Evolutionary conservation across 805 yeast species (phyloP).

Genomic region (Wickerhamomyces mucosus): DNA sequence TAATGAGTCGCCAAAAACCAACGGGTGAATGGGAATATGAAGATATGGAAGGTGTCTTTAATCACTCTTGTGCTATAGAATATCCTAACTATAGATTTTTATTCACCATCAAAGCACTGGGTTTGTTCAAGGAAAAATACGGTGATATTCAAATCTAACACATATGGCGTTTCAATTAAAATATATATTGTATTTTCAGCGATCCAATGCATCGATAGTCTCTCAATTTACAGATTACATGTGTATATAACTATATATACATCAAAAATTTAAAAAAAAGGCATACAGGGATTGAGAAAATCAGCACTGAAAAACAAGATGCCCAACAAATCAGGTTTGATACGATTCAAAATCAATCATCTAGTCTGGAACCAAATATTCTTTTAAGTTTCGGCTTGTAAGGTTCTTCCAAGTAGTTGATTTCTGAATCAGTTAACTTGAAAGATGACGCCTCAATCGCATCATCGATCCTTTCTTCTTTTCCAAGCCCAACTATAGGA

Average conservation of each 20-base stretch:
- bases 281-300: too few species aligned
- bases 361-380: neutral
- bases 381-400: constrained; percentile 6
- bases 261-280: too few species aligned
- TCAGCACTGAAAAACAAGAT: too few species aligned
- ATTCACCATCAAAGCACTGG: constrained; percentile 89
- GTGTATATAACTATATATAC: too few species aligned
- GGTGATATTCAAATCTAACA: constrained; percentile 3
- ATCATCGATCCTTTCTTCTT: constrained; percentile 40
- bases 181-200: too few species aligned
- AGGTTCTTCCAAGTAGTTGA: constrained; percentile 8
- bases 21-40: constrained; percentile 86
- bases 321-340: too few species aligned
- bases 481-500: constrained; percentile 47
- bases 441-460: constrained; percentile 27
- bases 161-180: too few species aligned
- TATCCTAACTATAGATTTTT: constrained; percentile 88
- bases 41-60: constrained; percentile 90
- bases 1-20: constrained; percentile 55
- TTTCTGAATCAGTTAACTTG: constrained; percentile 6
- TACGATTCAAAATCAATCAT: neutral
- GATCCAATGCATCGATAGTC: too few species aligned
- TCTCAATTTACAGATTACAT: too few species aligned
- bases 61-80: constrained; percentile 89
- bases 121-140: constrained; percentile 39